Evolutionary conservation across 1,139 yeast genomes (phyloP).

Genomic region (Blastobotrys buckinghamii): DNA sequence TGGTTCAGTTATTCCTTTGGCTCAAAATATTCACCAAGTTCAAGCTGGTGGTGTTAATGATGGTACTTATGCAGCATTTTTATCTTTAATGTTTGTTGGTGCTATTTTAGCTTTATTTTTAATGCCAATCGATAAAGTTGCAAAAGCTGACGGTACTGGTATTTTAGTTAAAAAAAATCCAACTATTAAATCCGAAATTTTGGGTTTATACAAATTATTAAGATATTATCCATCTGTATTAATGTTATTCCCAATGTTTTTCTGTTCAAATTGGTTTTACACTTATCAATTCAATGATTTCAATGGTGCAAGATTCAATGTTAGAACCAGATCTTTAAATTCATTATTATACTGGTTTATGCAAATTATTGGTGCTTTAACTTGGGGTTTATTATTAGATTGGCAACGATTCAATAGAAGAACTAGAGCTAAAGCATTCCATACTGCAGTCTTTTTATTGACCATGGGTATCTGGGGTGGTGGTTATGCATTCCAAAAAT

Average conservation of each 20-base stretch:
- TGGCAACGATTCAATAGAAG: constrained; percentile 39
- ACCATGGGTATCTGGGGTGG: constrained; percentile 58
- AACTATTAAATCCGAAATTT: constrained; percentile 43
- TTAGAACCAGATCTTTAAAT: constrained; percentile 56
- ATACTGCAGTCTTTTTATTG: constrained; percentile 38
- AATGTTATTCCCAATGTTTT: constrained; percentile 54
- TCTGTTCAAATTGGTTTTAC: constrained; percentile 60
- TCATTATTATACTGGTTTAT: constrained; percentile 55
- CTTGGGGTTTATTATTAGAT: constrained; percentile 47
- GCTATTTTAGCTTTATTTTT: constrained; percentile 41
- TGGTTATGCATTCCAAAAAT: constrained; percentile 48
- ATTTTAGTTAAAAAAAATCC: constrained; percentile 45
- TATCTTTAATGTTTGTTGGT: constrained; percentile 50
- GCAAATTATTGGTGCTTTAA: constrained; percentile 53
- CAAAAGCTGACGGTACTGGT: constrained; percentile 47
- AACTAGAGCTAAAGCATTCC: constrained; percentile 45
- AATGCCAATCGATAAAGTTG: constrained; percentile 47
- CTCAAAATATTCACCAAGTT: constrained; percentile 23
- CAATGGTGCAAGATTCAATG: constrained; percentile 51
- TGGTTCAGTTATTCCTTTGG: constrained; percentile 23
- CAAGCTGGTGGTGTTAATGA: constrained; percentile 33
- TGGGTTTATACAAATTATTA: constrained; percentile 39
- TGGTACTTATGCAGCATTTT: constrained; percentile 54
- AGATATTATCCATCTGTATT: constrained; percentile 42
- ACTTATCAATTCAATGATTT: constrained; percentile 57